Evolutionary conservation across 164 flowering plant species (phyloP), one percentile per base, ranked within the genome.

Genomic region (Chimonanthus praecox): DNA sequence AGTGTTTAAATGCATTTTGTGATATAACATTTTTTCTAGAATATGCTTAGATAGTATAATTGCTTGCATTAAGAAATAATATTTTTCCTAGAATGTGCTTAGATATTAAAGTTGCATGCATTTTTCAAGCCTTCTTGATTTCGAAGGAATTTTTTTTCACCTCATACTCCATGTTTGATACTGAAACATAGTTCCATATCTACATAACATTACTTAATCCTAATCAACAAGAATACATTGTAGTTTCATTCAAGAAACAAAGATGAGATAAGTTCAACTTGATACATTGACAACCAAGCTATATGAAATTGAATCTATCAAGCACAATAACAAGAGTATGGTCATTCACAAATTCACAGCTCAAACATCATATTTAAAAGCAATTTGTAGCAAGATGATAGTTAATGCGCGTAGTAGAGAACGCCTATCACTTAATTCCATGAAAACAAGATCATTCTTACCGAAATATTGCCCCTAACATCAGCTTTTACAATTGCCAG

Each of bases 401-500:
- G 16, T 51, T 4, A 51, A 9, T 10, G 58, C 58, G 2, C 11
- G 43, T 20, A 49, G 33, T 33, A 13, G 60, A 8, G 21, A n/a
- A 69, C 71, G 49, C 4, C 45, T 21, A 48, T 8, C 64, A 66
- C 16, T 44, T 44, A 4, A 11, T 33, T 2, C n/a, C 18, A 69
- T 20, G 47, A 72, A 58, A 60, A 33, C 8, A 33, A 48, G 62
- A 64, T 20, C 43, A 49, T 16, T 43, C 75, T 73, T 83, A 94
- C 97, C 80, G 91, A 63, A 48, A 95, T 90, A 76, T 95, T 95
- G 21, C 94, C 96, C 71, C 88, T 89, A 72, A 95, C 79, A 75
- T 93, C 98, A 76, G 86, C 72, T 84, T 95, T 95, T 62, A 93
- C 97, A 43, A 95, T 83, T 60, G 90, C 67, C 96, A 95, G 83